A percentile compares a stretch with the other conserved stretches of the same genome.
phyloP scores from a whole-genome alignment of 768 basidiomycete species.

The Cystobasidium ongulense region DNA sequence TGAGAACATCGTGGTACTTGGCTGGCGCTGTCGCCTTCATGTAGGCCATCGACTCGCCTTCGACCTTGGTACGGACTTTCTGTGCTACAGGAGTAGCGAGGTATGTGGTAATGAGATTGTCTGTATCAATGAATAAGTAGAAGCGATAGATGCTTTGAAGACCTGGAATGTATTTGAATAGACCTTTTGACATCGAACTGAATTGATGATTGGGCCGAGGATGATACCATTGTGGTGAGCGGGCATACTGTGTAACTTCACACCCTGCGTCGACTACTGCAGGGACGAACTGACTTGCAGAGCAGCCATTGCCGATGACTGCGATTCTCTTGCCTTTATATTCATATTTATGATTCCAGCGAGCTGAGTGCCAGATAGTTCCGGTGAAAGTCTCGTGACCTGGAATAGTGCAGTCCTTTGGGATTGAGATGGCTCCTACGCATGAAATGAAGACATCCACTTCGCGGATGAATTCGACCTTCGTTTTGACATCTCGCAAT shows the following conservation, averaged over 20 bases:
- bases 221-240: constrained; percentile 13
- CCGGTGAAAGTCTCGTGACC: constrained; percentile 5
- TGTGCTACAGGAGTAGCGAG: neutral
- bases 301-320: constrained; percentile 10
- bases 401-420: constrained; percentile 13
- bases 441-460: constrained; percentile 20
- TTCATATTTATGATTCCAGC: neutral
- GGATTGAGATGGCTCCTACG: constrained; percentile 12
- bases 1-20: constrained; percentile 50
- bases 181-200: constrained; percentile 2
- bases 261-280: neutral
- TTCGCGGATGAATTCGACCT: neutral
- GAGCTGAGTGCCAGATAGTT: neutral
- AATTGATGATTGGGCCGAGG: constrained; percentile 15
- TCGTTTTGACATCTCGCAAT: neutral
- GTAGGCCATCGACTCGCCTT: constrained; percentile 1
- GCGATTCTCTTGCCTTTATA: neutral
- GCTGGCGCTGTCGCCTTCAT: constrained; percentile 49
- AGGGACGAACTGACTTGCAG: neutral
- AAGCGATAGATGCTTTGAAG: constrained; percentile 32
- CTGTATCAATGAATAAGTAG: constrained; percentile 35
- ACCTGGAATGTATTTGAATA: constrained; percentile 34
- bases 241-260: constrained; percentile 10
- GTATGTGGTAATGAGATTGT: constrained; percentile 21
- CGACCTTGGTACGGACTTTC: constrained; percentile 3